Evolutionary conservation across 2,329 filamentous ascomycete genomes (phyloP).

Genomic region (Aureobasidium mangrovei): DNA sequence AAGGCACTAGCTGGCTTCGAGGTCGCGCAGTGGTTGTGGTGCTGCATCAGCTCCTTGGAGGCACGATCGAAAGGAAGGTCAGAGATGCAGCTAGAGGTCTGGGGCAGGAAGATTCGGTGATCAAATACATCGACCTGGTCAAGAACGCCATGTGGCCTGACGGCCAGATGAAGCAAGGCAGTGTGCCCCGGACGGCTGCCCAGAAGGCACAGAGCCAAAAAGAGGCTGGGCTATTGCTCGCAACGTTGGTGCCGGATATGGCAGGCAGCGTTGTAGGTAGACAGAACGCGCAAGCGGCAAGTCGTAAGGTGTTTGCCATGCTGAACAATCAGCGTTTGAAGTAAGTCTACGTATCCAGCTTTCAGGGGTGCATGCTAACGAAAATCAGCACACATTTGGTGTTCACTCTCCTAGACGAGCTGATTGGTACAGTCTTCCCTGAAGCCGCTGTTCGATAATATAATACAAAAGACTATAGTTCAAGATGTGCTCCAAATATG

Average conservation of each 20-base stretch:
- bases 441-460: conserved; percentile 19
- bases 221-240: conserved; percentile 82
- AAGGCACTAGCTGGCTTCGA: conserved; percentile 93
- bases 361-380: conserved; percentile 19
- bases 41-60: conserved; percentile 86
- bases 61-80: conserved; percentile 92
- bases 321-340: conserved; percentile 88
- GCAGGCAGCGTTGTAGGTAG: conserved; percentile 89
- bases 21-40: conserved; percentile 94
- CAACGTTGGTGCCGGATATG: conserved; percentile 81
- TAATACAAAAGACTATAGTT: background rate
- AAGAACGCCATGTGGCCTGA: conserved; percentile 74
- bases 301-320: conserved; percentile 78
- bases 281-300: conserved; percentile 82
- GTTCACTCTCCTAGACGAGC: conserved; percentile 42
- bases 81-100: conserved; percentile 70
- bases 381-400: conserved; percentile 38
- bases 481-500: background rate
- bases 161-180: conserved; percentile 45
- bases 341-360: conserved; percentile 44
- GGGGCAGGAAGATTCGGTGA: conserved; percentile 67
- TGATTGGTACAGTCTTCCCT: conserved; percentile 38
- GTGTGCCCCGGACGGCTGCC: conserved; percentile 51
- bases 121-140: conserved; percentile 66
- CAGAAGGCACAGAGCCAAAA: conserved; percentile 75